These are phyloP conservation scores for Breviolum minutum DNA, from an alignment of 73 alveolate species.

Conservation along the genomic window DNA sequence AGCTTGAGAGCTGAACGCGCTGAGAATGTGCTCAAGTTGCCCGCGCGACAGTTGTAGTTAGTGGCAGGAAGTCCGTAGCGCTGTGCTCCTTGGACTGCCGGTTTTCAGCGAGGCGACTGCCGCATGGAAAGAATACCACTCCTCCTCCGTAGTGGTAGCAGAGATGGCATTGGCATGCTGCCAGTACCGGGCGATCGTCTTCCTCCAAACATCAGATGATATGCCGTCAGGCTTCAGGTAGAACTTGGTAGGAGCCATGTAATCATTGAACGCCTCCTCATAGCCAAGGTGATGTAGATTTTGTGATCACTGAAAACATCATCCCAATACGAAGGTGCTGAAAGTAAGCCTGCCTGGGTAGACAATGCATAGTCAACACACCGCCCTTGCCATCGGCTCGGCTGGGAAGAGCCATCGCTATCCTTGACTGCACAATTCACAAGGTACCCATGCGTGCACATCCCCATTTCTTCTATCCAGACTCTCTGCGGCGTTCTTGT, in stretches of 20 bases:
- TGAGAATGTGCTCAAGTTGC: neutral
- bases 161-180: neutral
- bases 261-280: neutral
- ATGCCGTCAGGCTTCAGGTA: neutral
- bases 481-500: no score
- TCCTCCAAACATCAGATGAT: neutral
- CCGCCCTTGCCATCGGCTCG: no score
- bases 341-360: neutral
- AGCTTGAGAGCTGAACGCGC: neutral
- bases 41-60: neutral
- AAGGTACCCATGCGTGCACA: neutral
- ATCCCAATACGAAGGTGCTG: neutral
- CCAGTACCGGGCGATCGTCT: slow-evolving; percentile 4
- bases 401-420: no score
- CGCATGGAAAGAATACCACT: neutral
- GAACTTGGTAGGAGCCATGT: neutral
- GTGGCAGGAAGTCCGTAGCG: neutral
- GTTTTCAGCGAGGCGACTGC: neutral
- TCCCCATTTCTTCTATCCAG: neutral
- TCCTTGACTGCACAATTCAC: no score
- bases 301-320: slow-evolving; percentile 8
- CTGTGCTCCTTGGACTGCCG: slow-evolving; percentile 7
- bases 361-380: neutral
- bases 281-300: neutral
- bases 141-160: slow-evolving; percentile 7